These are phyloP conservation scores for Cyclanthera cordifolia DNA, from an alignment of 306 rosid genomes.

Conservation along the genomic window DNA sequence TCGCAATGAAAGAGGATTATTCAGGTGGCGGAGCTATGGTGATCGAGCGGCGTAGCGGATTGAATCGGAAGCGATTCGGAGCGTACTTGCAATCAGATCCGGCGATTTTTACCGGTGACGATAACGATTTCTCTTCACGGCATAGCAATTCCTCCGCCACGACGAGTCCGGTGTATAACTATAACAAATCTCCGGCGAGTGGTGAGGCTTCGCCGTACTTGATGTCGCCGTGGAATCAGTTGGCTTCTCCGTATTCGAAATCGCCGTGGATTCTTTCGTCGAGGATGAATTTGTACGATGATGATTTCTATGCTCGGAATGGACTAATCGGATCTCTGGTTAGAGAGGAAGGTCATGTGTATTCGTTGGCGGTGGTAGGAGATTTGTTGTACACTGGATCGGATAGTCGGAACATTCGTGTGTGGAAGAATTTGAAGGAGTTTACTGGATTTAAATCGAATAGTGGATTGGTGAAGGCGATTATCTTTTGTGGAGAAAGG, in stretches of 20 bases:
- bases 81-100: conserved; percentile 44
- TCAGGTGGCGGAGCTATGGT: conserved; percentile 30
- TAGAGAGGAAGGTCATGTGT: conserved; percentile 74
- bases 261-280: conserved; percentile 62
- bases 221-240: conserved; percentile 55
- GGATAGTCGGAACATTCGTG: conserved; percentile 80
- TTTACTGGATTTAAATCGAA: conserved; percentile 63
- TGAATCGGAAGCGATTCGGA: conserved; percentile 34
- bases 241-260: conserved; percentile 46
- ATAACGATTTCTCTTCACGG: not conserved
- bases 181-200: conserved; percentile 7
- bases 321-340: conserved; percentile 68
- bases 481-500: conserved; percentile 39
- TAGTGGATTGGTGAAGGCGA: conserved; percentile 71
- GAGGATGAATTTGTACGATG: conserved; percentile 10
- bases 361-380: conserved; percentile 57
- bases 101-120: not conserved
- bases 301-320: not conserved
- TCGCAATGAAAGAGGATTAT: conserved; percentile 32
- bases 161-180: conserved; percentile 6
- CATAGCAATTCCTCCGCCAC: conserved; percentile 22
- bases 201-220: conserved; percentile 40
- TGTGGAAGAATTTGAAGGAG: conserved; percentile 74
- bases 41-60: conserved; percentile 15
- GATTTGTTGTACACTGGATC: conserved; percentile 77